phyloP scores from a whole-genome alignment of 768 basidiomycete genomes.

The Xerocomellus dryophilus region DNA sequence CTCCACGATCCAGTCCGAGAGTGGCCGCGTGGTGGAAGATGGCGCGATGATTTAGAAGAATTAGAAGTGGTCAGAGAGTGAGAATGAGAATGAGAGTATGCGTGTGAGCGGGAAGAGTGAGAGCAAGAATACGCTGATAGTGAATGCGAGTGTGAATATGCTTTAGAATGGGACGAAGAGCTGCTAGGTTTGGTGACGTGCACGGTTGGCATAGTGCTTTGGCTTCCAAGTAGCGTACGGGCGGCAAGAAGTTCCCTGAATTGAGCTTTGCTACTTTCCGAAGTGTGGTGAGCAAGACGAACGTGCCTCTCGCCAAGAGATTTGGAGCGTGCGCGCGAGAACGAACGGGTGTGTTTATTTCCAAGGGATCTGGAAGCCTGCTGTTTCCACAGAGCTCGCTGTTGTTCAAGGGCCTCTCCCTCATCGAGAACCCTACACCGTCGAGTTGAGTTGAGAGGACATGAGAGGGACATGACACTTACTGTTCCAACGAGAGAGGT shows the following conservation, averaged over 20 bases:
- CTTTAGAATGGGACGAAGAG: constrained; percentile 25
- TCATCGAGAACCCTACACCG: constrained; percentile 62
- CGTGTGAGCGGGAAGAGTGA: constrained; percentile 25
- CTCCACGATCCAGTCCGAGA: constrained; percentile 40
- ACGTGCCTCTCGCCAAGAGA: constrained; percentile 24
- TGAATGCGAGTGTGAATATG: constrained; percentile 30
- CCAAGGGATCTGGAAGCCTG: constrained; percentile 63
- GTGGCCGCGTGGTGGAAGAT: constrained; percentile 23
- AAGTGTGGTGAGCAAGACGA: constrained; percentile 12
- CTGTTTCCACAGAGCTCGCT: constrained; percentile 64
- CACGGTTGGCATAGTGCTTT: constrained; percentile 48
- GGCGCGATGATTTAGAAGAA: constrained; percentile 32
- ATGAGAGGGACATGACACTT: constrained; percentile 15
- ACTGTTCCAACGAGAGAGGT: constrained; percentile 53
- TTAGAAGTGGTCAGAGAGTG: constrained; percentile 37
- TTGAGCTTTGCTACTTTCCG: constrained; percentile 23
- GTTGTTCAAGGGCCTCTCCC: constrained; percentile 53
- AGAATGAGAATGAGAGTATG: constrained; percentile 36
- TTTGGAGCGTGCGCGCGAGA: constrained; percentile 55
- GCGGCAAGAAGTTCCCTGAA: constrained; percentile 56
- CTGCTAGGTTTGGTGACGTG: constrained; percentile 20
- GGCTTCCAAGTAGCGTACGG: constrained; percentile 63
- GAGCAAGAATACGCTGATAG: constrained; percentile 18
- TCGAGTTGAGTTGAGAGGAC: background rate
- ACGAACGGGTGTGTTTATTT: constrained; percentile 57